Base-by-base conservation (phyloP, 2,329 filamentous ascomycete species). In the Microcyclospora tardicrescens region DNA sequence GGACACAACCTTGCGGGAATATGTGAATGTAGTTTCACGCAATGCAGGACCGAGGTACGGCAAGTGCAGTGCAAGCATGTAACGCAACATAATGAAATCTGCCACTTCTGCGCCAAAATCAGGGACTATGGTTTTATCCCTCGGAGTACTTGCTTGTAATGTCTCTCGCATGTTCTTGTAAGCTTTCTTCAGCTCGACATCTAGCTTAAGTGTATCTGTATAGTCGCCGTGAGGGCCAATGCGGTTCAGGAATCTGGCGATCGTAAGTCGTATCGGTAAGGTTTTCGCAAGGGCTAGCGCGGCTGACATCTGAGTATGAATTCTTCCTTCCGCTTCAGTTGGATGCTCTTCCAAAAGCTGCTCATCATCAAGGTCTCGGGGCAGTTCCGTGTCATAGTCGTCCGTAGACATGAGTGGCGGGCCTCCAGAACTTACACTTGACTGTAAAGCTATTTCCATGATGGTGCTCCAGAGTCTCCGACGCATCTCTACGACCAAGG, bases 391-490 rank as follows among this genome's bases (percentile, higher is more conserved):
- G 16, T 37, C 35, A 28, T 29, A 37, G 3, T 30, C 19, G 15
- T 37, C 16, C 15, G 30, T 13, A 19, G 35, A 37, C 2, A 37
- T 16, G 14, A 30, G 16, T n/a, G 35, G 35, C 13, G 35, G n/a
- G 4, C 28, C 35, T 14, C 35, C 35, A 11, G 35, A 37, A 24
- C 14, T 37, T 19, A 37, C 9, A 15, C 24, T 30, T 14, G 35
- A 30, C n/a, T 28, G 35, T 12, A 37, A n/a, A 12, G 13, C 14
- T 10, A 37, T 12, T 15, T 37, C 35, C 24, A 37, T 24, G 16
- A 37, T 37, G 10, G 35, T 37, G 28, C 30, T 37, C 35, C 35
- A 37, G 12, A 37, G 12, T 28, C 35, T 29, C 13, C 35, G 11
- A 11, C 27, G 10, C 35, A 37, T 37, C 35, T 37, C 35, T 16